phyloP scores from a whole-genome alignment of 2,329 filamentous ascomycete species.

The Corniculantispora saksenae region DNA sequence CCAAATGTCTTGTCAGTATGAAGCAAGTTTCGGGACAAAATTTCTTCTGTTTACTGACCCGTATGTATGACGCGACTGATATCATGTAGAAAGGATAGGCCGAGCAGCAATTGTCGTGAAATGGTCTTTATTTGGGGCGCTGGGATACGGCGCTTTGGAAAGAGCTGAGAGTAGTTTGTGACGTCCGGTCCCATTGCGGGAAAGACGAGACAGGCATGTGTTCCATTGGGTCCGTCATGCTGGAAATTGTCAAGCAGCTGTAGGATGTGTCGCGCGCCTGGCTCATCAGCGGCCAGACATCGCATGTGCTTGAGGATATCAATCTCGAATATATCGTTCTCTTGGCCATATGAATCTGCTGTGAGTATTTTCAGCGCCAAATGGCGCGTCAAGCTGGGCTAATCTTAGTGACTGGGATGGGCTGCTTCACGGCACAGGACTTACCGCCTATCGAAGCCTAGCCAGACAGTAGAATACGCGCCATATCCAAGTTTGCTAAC shows the following conservation, averaged over 20 bases:
- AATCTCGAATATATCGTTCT: slow-evolving; percentile 24
- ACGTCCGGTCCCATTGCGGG: slow-evolving; percentile 33
- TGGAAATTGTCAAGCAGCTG: slow-evolving; percentile 28
- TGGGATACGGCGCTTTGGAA: slow-evolving; percentile 21
- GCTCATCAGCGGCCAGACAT: background rate
- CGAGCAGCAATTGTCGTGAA: slow-evolving; percentile 24
- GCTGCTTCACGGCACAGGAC: background rate
- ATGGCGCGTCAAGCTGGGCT: slow-evolving; percentile 21
- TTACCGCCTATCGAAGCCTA: slow-evolving; percentile 24
- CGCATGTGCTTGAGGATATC: slow-evolving; percentile 24
- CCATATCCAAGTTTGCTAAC: slow-evolving; percentile 31
- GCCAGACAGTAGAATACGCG: slow-evolving; percentile 29
- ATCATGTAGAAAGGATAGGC: slow-evolving; percentile 25
- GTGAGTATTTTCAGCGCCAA: slow-evolving; percentile 33
- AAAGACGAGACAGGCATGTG: slow-evolving; percentile 32
- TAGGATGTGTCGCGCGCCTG: slow-evolving; percentile 21
- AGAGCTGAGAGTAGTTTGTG: slow-evolving; percentile 22
- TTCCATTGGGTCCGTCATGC: slow-evolving; percentile 32
- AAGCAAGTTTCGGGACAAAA: background rate
- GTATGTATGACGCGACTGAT: slow-evolving; percentile 27
- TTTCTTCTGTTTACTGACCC: slow-evolving; percentile 18
- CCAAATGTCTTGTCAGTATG: background rate
- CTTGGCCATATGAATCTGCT: slow-evolving; percentile 21
- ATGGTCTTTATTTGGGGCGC: slow-evolving; percentile 22
- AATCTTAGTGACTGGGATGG: background rate